Percentiles rank a stretch among this genome's conserved stretches.
Conservation (phyloP, 2,329 filamentous ascomycete species). For the Graphilbum sp. region DNA sequence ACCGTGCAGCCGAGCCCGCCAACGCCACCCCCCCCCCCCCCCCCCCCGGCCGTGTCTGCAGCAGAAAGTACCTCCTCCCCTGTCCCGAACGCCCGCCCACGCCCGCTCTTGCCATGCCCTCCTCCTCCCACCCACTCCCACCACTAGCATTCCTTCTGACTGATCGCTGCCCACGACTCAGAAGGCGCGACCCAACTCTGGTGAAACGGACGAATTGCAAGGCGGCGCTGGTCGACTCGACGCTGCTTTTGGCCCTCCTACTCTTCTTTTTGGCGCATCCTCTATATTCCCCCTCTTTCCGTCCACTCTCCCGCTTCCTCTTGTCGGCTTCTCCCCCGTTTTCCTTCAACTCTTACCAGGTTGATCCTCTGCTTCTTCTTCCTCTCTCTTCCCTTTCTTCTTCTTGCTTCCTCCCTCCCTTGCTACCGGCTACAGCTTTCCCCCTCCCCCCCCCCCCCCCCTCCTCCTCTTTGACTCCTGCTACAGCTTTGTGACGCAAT, state of each 20-base stretch:
- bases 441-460: neutral
- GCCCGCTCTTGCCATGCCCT: neutral
- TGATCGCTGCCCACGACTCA: neutral
- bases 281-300: neutral
- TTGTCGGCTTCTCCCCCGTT: constrained; percentile 1
- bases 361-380: neutral
- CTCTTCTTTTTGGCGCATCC: neutral
- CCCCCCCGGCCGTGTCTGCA: no score
- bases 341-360: no score
- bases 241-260: neutral
- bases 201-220: neutral
- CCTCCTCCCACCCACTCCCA: constrained; percentile 5
- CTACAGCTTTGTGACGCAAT: no score
- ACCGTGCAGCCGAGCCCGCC: no score
- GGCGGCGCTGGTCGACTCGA: no score
- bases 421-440: neutral
- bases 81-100: neutral
- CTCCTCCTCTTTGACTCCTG: no score
- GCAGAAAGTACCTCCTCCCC: no score
- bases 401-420: neutral
- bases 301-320: neutral
- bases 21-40: no score
- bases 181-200: constrained; percentile 3
- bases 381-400: neutral
- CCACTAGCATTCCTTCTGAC: constrained; percentile 2